Evolutionary conservation across 306 rosid species (phyloP).

Genomic region (Cucurbita ficifolia): DNA sequence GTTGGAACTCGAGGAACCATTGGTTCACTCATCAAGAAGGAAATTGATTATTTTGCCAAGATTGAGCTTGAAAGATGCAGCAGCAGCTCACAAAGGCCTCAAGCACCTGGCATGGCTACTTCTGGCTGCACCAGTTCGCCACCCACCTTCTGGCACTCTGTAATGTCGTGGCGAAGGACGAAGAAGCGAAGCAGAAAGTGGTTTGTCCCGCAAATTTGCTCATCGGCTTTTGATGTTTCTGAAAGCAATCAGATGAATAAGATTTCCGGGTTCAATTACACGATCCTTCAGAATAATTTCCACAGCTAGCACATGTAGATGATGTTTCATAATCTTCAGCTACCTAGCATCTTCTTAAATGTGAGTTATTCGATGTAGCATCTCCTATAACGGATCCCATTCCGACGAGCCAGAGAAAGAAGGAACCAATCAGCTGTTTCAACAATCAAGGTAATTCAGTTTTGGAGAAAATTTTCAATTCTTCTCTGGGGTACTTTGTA

Average conservation of each 20-base stretch:
- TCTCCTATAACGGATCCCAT: neutral
- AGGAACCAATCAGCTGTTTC: neutral
- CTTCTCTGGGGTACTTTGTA: neutral
- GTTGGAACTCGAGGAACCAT: slow-evolving; percentile 77
- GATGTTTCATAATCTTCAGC: neutral
- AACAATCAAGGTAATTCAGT: neutral
- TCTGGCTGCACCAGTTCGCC: slow-evolving; percentile 19
- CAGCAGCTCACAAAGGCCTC: slow-evolving; percentile 23
- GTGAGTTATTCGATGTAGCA: neutral
- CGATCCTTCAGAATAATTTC: slow-evolving; percentile 42
- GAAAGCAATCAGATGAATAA: slow-evolving; percentile 23
- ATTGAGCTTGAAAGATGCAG: slow-evolving; percentile 32
- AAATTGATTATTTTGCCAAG: slow-evolving; percentile 63
- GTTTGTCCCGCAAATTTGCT: slow-evolving; percentile 34
- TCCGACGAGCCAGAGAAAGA: neutral
- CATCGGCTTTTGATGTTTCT: slow-evolving; percentile 25
- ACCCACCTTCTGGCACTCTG: slow-evolving; percentile 42
- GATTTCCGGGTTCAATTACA: slow-evolving; percentile 45
- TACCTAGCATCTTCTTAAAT: neutral
- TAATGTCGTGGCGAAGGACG: slow-evolving; percentile 51
- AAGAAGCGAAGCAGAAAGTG: slow-evolving; percentile 25
- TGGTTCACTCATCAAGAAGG: slow-evolving; percentile 60
- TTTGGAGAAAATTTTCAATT: neutral
- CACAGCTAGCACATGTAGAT: slow-evolving; percentile 23
- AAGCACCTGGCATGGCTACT: slow-evolving; percentile 16